phyloP scores from a whole-genome alignment of 495 filamentous ascomycete genomes.

The Paragyromitra xinjiangensis region DNA sequence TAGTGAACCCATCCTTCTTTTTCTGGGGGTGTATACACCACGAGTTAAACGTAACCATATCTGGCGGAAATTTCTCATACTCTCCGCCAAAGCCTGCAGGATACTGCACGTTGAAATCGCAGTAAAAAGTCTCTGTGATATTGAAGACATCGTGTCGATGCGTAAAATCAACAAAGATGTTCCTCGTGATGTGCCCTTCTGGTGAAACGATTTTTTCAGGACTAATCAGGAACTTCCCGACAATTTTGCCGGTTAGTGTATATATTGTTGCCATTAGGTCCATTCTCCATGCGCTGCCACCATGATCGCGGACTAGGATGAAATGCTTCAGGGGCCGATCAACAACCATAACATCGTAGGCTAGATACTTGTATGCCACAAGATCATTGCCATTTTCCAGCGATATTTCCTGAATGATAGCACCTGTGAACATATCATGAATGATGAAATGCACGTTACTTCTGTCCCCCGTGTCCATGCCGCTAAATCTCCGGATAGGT shows the following conservation, averaged over 20 bases:
- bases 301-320: slow-evolving; percentile 39
- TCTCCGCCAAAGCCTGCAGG: neutral
- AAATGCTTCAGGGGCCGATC: slow-evolving; percentile 39
- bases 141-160: slow-evolving; percentile 46
- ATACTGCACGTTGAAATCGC: slow-evolving; percentile 29
- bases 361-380: slow-evolving; percentile 34
- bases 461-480: slow-evolving; percentile 21
- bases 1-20: slow-evolving; percentile 23
- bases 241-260: slow-evolving; percentile 40
- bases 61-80: slow-evolving; percentile 16
- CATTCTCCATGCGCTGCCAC: slow-evolving; percentile 7
- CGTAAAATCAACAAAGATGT: slow-evolving; percentile 47
- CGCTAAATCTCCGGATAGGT: slow-evolving; percentile 28
- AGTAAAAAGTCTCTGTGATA: slow-evolving; percentile 48
- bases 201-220: slow-evolving; percentile 26
- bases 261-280: slow-evolving; percentile 47
- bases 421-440: slow-evolving; percentile 48
- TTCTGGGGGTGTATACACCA: slow-evolving; percentile 39
- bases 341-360: slow-evolving; percentile 46
- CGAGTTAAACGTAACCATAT: slow-evolving; percentile 37
- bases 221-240: slow-evolving; percentile 43
- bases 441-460: slow-evolving; percentile 42
- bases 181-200: slow-evolving; percentile 27
- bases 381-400: slow-evolving; percentile 41
- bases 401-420: slow-evolving; percentile 33